Conservation (phyloP, 805 yeast species). For the Dipodascus albidus region DNA sequence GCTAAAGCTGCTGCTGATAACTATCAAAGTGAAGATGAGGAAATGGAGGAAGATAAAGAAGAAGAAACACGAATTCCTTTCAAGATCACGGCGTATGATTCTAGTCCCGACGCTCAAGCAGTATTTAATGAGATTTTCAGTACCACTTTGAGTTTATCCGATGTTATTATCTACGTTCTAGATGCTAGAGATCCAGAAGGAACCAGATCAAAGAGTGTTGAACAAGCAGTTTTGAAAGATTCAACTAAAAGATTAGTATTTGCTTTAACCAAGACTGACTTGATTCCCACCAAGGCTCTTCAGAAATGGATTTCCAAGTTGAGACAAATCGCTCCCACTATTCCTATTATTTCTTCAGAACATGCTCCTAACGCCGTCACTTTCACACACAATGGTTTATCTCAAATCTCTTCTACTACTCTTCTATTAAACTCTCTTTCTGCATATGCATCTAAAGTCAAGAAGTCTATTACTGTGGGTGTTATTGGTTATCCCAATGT, state of each 20-base stretch:
- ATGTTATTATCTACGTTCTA: conserved; percentile 79
- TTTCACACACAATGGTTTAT: conserved; percentile 59
- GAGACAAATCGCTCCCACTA: conserved; percentile 77
- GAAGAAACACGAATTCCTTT: conserved; percentile 43
- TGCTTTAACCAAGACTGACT: conserved; percentile 82
- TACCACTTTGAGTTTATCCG: conserved; percentile 84
- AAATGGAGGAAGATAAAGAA: conserved; percentile 38
- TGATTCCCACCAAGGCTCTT: conserved; percentile 76
- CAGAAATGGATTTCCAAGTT: conserved; percentile 76
- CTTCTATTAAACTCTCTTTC: conserved; percentile 72
- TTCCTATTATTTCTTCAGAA: conserved; percentile 68
- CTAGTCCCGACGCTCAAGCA: conserved; percentile 36
- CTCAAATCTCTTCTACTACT: conserved; percentile 59
- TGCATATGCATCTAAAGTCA: conserved; percentile 75
- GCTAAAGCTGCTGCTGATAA: conserved; percentile 72
- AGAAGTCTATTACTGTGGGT: conserved; percentile 85
- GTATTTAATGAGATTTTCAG: conserved; percentile 92
- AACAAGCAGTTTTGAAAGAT: conserved; percentile 71
- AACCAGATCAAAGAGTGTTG: conserved; percentile 84
- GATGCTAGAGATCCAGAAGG: conserved; percentile 97
- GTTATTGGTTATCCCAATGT: conserved; percentile 98
- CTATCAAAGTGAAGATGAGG: conserved; percentile 45
- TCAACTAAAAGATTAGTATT: conserved; percentile 77
- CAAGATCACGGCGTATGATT: conserved; percentile 35
- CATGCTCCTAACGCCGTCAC: conserved; percentile 58